phyloP scores from a whole-genome alignment of 495 filamentous ascomycete genomes.

The Aspergillus affinis region DNA sequence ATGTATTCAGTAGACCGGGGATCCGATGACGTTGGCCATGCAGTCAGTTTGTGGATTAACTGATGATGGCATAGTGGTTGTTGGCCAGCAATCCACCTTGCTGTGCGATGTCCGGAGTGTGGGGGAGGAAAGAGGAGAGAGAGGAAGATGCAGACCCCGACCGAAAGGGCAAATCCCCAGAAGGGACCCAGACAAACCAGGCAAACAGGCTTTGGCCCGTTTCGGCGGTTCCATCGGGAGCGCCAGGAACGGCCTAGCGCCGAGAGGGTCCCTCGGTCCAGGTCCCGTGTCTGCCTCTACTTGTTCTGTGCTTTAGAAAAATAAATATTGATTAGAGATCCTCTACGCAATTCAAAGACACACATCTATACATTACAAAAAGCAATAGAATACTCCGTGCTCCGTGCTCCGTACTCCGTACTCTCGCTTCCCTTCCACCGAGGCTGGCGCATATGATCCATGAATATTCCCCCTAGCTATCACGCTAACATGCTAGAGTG shows the following conservation, averaged over 20 bases:
- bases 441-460: too few relatives aligned
- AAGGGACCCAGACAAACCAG: background rate
- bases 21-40: background rate
- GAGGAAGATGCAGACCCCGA: too few relatives aligned
- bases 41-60: background rate
- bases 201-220: background rate
- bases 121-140: background rate
- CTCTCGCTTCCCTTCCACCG: too few relatives aligned
- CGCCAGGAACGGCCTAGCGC: background rate
- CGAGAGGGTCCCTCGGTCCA: background rate
- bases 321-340: too few relatives aligned
- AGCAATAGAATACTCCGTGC: too few relatives aligned
- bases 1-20: background rate
- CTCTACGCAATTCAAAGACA: too few relatives aligned
- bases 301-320: too few relatives aligned
- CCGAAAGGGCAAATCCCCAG: conserved; percentile 12
- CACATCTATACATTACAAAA: too few relatives aligned
- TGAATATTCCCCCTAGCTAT: too few relatives aligned
- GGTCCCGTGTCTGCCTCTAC: background rate
- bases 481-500: too few relatives aligned
- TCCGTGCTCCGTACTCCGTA: too few relatives aligned
- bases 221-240: background rate
- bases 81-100: too few relatives aligned
- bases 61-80: background rate
- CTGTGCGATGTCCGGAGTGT: background rate